These are phyloP conservation scores for Dictyophora rubrovolvata DNA, from an alignment of 768 basidiomycete species.

Conservation along the genomic window DNA sequence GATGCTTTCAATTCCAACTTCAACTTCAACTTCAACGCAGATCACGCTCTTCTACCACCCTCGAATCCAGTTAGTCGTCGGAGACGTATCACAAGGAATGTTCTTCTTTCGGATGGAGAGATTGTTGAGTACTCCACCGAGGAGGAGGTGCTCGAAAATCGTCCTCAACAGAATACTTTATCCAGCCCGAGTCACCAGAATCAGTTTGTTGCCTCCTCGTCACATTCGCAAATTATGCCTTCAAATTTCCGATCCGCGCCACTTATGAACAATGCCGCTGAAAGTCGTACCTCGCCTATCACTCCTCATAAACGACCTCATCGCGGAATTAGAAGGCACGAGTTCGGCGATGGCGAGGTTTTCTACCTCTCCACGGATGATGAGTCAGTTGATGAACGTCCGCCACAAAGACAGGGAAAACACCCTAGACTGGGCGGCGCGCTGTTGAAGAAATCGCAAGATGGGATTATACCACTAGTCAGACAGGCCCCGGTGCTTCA, in stretches of 20 bases:
- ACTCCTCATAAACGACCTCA: not conserved
- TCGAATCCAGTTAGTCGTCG: not conserved
- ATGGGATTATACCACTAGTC: not conserved
- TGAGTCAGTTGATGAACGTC: conserved; percentile 6
- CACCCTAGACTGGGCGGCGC: conserved; percentile 6
- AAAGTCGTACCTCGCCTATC: not conserved
- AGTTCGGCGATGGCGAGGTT: conserved; percentile 1
- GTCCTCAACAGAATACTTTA: not conserved
- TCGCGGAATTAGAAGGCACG: conserved; percentile 3
- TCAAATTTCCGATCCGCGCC: not conserved
- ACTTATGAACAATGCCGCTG: not conserved
- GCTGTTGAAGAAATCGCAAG: not conserved
- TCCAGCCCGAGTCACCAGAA: not conserved
- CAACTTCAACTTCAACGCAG: not conserved
- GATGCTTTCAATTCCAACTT: not conserved
- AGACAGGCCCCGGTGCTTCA: not conserved
- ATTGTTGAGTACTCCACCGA: conserved; percentile 3
- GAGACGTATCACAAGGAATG: not conserved
- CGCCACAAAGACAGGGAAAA: not conserved
- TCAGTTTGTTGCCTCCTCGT: not conserved
- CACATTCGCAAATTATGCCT: not conserved
- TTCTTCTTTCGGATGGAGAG: not conserved
- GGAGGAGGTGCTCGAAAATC: not conserved
- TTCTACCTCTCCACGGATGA: conserved; percentile 7
- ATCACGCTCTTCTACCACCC: not conserved